Evolutionary conservation across 805 yeast species (phyloP), one percentile per base, ranked within the genome.

Genomic region (Kuraishia piskuri): DNA sequence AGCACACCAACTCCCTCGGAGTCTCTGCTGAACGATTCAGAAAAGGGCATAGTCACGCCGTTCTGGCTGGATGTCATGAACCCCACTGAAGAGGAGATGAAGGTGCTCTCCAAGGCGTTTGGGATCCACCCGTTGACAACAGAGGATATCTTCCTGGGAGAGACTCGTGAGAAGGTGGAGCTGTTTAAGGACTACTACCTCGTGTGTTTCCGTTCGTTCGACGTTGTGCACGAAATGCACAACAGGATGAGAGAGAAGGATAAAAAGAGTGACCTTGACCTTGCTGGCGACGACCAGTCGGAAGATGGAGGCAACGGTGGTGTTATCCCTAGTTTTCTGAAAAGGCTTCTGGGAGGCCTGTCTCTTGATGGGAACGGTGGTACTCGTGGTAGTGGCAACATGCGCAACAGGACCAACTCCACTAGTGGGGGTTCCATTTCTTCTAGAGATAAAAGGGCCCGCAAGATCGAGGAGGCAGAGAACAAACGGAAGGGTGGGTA

Each of bases 81-180:
- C 62, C 99, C 99, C 10, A 88, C 96, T 0, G 98, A 94, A 63
- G 97, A 90, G 59, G 99, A 92, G 67, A 89, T 94, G 96, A 90
- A 92, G 62, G 94, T 86, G 0, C 61, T 92, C 14, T 82, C 95
- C 24, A 90, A 90, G 62, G 83, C 97, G 0, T 92, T 92, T 70
- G 96, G 96, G 0, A 89, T 92, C 54, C 99, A 92, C 68, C 99
- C 99, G 0, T 77, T 92, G 61, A 92, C 99, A 0, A 88, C 97
- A 0, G 99, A 92, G 65, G 99, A 92, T 70, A 91, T 92, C 50
- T 86, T 88, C 56, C 70, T 91, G 26, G 96, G 96, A 1, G 99
- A 92, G 65, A 87, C 96, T 0, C 80, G 98, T 58, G 99, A 92
- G 67, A 92, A 92, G 64, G 97, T 92, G 21, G 99, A 92, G 69